Evolutionary conservation across 2,329 filamentous ascomycete genomes (phyloP).

Genomic region (Rhinocladiella similis): DNA sequence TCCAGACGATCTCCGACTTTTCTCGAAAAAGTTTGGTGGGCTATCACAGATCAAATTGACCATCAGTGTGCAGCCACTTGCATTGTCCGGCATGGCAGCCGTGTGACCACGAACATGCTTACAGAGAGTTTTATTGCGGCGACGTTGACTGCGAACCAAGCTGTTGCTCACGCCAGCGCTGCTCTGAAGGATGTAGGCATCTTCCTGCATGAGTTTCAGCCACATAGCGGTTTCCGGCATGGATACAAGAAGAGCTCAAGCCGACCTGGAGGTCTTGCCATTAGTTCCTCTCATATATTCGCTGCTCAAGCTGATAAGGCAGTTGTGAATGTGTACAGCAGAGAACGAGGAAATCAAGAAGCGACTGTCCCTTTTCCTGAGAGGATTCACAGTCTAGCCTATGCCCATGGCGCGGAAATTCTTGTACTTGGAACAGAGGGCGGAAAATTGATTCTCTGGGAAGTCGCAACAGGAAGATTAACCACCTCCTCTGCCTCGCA

Average conservation of each 20-base stretch:
- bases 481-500: conserved; percentile 45
- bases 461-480: conserved; percentile 62
- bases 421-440: conserved; percentile 79
- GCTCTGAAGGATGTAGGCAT: conserved; percentile 78
- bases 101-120: conserved; percentile 39
- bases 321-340: conserved; percentile 87
- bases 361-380: conserved; percentile 85
- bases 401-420: conserved; percentile 63
- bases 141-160: conserved; percentile 41
- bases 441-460: conserved; percentile 87
- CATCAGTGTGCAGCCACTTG: not conserved
- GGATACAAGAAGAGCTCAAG: conserved; percentile 91
- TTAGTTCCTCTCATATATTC: conserved; percentile 81
- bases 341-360: conserved; percentile 82
- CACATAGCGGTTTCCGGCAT: conserved; percentile 70
- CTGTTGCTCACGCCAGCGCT: conserved; percentile 42
- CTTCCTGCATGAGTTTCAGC: conserved; percentile 79
- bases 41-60: not conserved
- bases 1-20: not conserved
- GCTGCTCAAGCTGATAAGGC: conserved; percentile 89
- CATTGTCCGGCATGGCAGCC: no score
- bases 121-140: conserved; percentile 51
- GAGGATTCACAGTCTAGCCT: conserved; percentile 73
- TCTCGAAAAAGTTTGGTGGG: conserved; percentile 10
- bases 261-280: conserved; percentile 74